Conservation (phyloP, 2,329 filamentous ascomycete genomes). For the Colletotrichum sidae region DNA sequence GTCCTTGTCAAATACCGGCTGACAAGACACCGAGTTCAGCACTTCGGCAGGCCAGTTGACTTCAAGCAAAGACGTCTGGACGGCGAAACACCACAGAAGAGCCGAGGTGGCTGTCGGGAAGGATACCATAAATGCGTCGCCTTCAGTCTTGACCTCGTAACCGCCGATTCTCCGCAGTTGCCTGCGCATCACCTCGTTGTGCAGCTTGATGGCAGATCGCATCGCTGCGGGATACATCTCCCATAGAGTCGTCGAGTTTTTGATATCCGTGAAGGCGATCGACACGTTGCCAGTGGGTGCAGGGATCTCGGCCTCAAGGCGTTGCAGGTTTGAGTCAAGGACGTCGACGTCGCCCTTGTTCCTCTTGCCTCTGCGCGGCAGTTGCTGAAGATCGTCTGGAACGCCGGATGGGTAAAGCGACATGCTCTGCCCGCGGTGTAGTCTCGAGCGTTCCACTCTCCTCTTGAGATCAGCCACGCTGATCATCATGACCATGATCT, state of each 20-base stretch:
- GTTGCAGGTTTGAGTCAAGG: constrained; percentile 87
- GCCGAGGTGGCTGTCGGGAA: constrained; percentile 97
- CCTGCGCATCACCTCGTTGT: constrained; percentile 96
- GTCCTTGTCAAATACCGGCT: constrained; percentile 84
- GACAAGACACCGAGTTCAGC: constrained; percentile 85
- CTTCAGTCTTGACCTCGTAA: constrained; percentile 99
- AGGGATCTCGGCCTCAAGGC: constrained; percentile 90
- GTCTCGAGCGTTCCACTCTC: constrained; percentile 77
- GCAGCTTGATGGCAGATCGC: constrained; percentile 95
- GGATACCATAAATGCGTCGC: constrained; percentile 99
- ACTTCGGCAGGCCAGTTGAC: constrained; percentile 95
- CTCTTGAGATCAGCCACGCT: constrained; percentile 92
- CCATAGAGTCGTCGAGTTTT: constrained; percentile 96
- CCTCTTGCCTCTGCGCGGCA: constrained; percentile 73
- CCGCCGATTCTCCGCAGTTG: constrained; percentile 94
- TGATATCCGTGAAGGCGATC: constrained; percentile 98
- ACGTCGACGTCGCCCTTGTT: constrained; percentile 65
- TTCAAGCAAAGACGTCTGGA: constrained; percentile 88
- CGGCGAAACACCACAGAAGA: constrained; percentile 94
- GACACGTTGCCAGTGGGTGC: constrained; percentile 91
- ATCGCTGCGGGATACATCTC: constrained; percentile 95
- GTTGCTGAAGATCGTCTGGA: constrained; percentile 75
- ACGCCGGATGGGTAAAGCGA: constrained; percentile 83
- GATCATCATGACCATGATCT: constrained; percentile 99
- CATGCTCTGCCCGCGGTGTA: constrained; percentile 83